Conservation (phyloP, 805 yeast species). For the Yamadazyma paraphyllophila region DNA sequence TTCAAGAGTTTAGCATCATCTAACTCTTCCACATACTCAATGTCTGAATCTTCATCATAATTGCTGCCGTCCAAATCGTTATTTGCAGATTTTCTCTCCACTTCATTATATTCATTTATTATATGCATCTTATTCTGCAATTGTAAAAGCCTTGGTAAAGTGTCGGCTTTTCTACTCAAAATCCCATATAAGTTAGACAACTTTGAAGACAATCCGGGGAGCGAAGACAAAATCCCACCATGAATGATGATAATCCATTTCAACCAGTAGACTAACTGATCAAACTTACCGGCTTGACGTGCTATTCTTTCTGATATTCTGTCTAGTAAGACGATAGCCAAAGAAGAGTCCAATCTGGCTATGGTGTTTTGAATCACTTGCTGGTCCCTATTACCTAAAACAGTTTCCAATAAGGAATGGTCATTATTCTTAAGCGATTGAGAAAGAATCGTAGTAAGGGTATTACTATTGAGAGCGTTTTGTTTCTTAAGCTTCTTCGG, state of each 20-base stretch:
- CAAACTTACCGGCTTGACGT: constrained; percentile 50
- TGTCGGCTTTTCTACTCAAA: constrained; percentile 46
- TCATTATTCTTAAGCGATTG: constrained; percentile 90
- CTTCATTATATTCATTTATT: constrained; percentile 34
- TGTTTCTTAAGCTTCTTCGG: constrained; percentile 33
- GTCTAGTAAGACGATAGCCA: constrained; percentile 50
- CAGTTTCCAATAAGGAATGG: constrained; percentile 79
- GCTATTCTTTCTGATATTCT: constrained; percentile 52
- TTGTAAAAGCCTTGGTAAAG: constrained; percentile 50
- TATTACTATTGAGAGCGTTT: constrained; percentile 53
- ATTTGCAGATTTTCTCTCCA: not conserved
- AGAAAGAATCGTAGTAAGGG: constrained; percentile 72
- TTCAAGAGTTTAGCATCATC: constrained; percentile 44
- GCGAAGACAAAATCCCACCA: constrained; percentile 48
- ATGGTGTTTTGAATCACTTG: constrained; percentile 50
- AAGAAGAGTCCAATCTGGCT: constrained; percentile 45
- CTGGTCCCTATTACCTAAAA: constrained; percentile 58
- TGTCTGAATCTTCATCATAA: constrained; percentile 41
- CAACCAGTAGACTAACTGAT: constrained; percentile 52
- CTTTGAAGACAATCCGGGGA: constrained; percentile 43
- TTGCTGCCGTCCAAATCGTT: constrained; percentile 14
- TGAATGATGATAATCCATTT: constrained; percentile 56
- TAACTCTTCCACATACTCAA: constrained; percentile 72
- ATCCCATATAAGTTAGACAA: constrained; percentile 47
- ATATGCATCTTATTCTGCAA: constrained; percentile 49